A percentile compares a stretch with the other conserved stretches of the same genome.
Evolutionary conservation across 176 grass and related monocot genomes (phyloP).

Genomic region (Eremochloa ophiuroides): DNA sequence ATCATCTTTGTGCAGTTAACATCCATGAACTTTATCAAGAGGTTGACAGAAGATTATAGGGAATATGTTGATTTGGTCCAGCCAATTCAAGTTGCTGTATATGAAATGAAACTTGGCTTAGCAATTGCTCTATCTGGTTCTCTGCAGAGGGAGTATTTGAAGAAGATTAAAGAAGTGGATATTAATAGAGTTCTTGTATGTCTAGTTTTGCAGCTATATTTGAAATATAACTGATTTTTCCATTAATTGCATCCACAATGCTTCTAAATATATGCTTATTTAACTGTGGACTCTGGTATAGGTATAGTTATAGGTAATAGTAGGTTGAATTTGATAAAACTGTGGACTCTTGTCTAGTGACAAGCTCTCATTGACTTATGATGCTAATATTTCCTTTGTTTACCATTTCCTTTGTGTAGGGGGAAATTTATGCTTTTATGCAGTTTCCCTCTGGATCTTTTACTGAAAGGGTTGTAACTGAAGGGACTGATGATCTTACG

Average conservation of each 20-base stretch:
- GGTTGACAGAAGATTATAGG: constrained; percentile 70
- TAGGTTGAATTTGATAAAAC: neutral
- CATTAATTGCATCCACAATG: neutral
- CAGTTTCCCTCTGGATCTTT: constrained; percentile 53
- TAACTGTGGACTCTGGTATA: neutral
- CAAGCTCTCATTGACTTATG: neutral
- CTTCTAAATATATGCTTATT: neutral
- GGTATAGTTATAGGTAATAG: neutral
- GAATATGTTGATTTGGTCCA: constrained; percentile 89
- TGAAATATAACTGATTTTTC: constrained; percentile 7
- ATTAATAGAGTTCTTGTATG: constrained; percentile 67
- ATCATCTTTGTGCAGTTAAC: constrained; percentile 46
- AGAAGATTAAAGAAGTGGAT: constrained; percentile 54
- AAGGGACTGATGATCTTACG: constrained; percentile 29
- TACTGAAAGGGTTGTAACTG: constrained; percentile 7
- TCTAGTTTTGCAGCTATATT: constrained; percentile 6
- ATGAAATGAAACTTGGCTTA: constrained; percentile 97
- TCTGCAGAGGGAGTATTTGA: constrained; percentile 68
- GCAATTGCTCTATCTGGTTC: constrained; percentile 66
- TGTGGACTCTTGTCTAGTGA: neutral
- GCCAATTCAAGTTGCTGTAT: constrained; percentile 90
- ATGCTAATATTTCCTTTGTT: constrained; percentile 2
- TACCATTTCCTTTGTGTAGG: constrained; percentile 51
- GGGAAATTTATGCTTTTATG: constrained; percentile 64
- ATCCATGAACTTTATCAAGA: constrained; percentile 63